These are phyloP conservation scores for Papiliotrema terrestris DNA, from an alignment of 1,284 basidiomycete genomes.

Conservation along the genomic window DNA sequence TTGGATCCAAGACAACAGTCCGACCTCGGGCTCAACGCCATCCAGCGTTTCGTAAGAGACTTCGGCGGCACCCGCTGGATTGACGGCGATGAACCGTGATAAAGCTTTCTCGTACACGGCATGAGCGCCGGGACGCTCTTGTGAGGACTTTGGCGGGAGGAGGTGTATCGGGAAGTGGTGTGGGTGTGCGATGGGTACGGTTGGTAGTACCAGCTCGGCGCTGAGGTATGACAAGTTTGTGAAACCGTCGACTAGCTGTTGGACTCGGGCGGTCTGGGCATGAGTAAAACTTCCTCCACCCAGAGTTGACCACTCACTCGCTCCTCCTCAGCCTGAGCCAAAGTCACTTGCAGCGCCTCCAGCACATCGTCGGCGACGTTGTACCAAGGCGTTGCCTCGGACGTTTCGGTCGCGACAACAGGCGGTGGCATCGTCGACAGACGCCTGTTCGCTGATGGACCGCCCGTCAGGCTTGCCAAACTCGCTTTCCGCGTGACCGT, in stretches of 20 bases:
- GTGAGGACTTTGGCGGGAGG: slow-evolving; percentile 19
- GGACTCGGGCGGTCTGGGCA: slow-evolving; percentile 27
- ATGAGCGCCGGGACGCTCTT: slow-evolving; percentile 34
- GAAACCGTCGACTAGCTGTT: slow-evolving; percentile 32
- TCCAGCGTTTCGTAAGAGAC: slow-evolving; percentile 31
- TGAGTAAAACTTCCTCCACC: too few relatives aligned
- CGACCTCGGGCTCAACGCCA: slow-evolving; percentile 42
- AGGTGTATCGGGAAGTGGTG: slow-evolving; percentile 34
- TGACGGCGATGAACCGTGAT: slow-evolving; percentile 19
- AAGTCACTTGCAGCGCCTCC: slow-evolving; percentile 24
- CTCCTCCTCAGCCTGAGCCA: slow-evolving; percentile 33
- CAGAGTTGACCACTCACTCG: slow-evolving; percentile 27
- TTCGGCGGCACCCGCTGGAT: slow-evolving; percentile 23
- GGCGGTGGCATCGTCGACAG: background rate
- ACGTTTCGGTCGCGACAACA: background rate
- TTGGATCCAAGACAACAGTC: slow-evolving; percentile 37
- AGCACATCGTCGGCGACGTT: slow-evolving; percentile 38
- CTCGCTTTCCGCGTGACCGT: background rate
- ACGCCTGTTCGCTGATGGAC: background rate
- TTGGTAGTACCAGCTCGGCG: slow-evolving; percentile 39
- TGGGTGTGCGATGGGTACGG: slow-evolving; percentile 21
- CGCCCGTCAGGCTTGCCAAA: background rate
- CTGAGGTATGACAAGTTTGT: slow-evolving; percentile 42
- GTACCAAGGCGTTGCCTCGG: slow-evolving; percentile 21
- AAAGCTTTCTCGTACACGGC: slow-evolving; percentile 27